Base-by-base conservation (phyloP, 2,329 filamentous ascomycete genomes). In the Dactylellina leptospora region DNA sequence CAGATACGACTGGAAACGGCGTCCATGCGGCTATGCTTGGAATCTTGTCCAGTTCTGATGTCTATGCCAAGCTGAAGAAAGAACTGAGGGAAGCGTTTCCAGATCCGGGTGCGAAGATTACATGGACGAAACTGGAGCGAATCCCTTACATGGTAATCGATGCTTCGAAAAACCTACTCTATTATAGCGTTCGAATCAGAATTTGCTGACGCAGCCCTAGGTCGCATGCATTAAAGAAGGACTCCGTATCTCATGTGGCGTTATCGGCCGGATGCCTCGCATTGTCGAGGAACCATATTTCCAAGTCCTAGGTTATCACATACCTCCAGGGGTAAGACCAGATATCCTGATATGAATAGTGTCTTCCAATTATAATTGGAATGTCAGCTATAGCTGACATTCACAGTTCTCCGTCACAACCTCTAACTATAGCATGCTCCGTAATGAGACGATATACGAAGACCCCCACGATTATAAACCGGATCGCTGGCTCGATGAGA, bases 1-100 rank as follows among this genome's bases (percentile, higher is more conserved):
- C 56, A 3, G 56, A 60, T 60, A 60, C 56, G 33, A 60, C 56
- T n/a, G 56, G 56, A 36, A 60, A 60, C 27, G 56, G 56, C n/a
- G 56, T 60, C 16, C 56, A 60, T 28, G 56, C 56, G 33, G 50
- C 56, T 23, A 33, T 60, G 42, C 56, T 60, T 13, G 56, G 56
- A 20, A 60, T 60, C 23, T 33, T 60, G n/a, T 60, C 56, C 2
- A 60, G 23, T 50, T 27, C 40, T 36, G 56, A 60, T 1, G 56
- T 60, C 23, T 33, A 60, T 16, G 1, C 42, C 18, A 60, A 60
- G 13, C 56, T 60, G 16, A 60, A 60, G 42, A 16, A 18, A 5
- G 56, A 50, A 28, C 42, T 60, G 10, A 36, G 25, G 40, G 36
- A 33, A 42, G 56, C 42, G 25, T 60, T 60, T 38, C 56, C 56